Percentiles rank a stretch among this genome's conserved stretches.
Conservation (phyloP, 2,329 filamentous ascomycete species). For the Teratosphaeria nubilosa region DNA sequence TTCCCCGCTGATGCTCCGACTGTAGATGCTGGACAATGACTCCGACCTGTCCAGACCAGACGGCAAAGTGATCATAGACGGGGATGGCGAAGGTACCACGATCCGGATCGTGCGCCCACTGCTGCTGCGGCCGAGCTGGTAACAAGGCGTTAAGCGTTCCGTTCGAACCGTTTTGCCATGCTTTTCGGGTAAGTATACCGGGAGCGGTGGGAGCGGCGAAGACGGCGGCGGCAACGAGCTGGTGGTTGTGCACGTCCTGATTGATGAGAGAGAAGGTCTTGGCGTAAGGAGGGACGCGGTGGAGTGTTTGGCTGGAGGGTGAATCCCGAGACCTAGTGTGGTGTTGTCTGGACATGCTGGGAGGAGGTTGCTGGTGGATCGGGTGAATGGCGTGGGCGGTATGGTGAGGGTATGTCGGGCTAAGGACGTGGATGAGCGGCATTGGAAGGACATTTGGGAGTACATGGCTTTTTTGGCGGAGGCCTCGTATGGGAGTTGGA, state of each 20-base stretch:
- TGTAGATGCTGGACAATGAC: slow-evolving; percentile 22
- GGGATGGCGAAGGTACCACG: slow-evolving; percentile 7
- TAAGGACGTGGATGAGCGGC: slow-evolving; percentile 19
- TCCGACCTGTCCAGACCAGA: slow-evolving; percentile 7
- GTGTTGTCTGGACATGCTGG: slow-evolving; percentile 9
- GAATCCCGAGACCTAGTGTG: slow-evolving; percentile 14
- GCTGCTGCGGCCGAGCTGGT: slow-evolving; percentile 3
- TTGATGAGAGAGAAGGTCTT: slow-evolving; percentile 16
- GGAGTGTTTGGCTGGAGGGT: slow-evolving; percentile 8
- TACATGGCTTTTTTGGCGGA: slow-evolving; percentile 7
- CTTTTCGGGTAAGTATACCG: slow-evolving; percentile 15
- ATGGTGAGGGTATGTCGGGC: slow-evolving; percentile 8
- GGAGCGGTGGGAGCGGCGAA: slow-evolving; percentile 17
- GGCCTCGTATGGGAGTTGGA: slow-evolving; percentile 12
- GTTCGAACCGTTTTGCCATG: slow-evolving; percentile 2
- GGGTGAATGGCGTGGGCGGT: slow-evolving; percentile 1
- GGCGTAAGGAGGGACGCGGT: slow-evolving; percentile 12
- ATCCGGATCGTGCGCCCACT: slow-evolving; percentile 8
- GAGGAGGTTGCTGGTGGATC: slow-evolving; percentile 6
- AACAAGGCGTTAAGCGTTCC: not conserved
- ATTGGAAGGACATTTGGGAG: slow-evolving; percentile 24
- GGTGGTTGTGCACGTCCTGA: slow-evolving; percentile 12
- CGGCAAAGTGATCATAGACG: slow-evolving; percentile 5
- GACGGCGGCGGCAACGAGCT: slow-evolving; percentile 9
- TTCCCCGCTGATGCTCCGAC: slow-evolving; percentile 18